A percentile compares a stretch with the other conserved stretches of the same genome.
Evolutionary conservation across 345 rosid species (phyloP).

Genomic region (Turritis glabra): DNA sequence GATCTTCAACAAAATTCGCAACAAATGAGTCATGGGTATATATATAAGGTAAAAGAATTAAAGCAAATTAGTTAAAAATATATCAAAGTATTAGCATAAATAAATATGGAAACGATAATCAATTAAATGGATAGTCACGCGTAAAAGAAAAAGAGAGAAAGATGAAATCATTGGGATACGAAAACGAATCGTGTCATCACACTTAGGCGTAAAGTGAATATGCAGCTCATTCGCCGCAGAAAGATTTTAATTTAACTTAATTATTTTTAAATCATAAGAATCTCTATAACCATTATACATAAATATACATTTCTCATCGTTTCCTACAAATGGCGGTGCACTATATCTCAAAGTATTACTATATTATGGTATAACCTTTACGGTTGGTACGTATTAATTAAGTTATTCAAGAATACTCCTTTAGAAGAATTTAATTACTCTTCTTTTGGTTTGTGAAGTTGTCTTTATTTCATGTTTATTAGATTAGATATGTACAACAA

Average conservation of each 20-base stretch:
- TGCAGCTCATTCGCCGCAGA: conserved; percentile 45
- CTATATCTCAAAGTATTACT: conserved; percentile 24
- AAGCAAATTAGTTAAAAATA: neutral
- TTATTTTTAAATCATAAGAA: neutral
- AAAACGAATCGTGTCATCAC: conserved; percentile 34
- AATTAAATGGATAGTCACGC: conserved; percentile 44
- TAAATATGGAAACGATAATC: neutral
- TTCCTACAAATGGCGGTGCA: conserved; percentile 34
- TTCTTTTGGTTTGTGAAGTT: conserved; percentile 1
- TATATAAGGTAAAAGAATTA: neutral
- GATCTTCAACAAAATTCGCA: neutral
- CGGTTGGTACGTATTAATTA: conserved; percentile 22
- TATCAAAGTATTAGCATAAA: neutral
- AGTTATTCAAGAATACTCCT: neutral
- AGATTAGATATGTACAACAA: neutral
- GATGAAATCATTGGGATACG: conserved; percentile 42
- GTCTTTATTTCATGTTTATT: neutral
- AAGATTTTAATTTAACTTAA: conserved; percentile 21
- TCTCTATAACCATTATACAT: neutral
- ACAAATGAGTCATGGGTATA: neutral
- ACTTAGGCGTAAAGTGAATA: conserved; percentile 38
- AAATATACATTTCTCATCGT: conserved; percentile 5
- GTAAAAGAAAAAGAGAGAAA: conserved; percentile 38
- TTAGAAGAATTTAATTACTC: neutral
- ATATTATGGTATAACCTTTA: conserved; percentile 20